A percentile compares a stretch with the other conserved stretches of the same genome.
phyloP scores from a whole-genome alignment of 139 green algal species.

The Pseudopediastrum boryanum region DNA sequence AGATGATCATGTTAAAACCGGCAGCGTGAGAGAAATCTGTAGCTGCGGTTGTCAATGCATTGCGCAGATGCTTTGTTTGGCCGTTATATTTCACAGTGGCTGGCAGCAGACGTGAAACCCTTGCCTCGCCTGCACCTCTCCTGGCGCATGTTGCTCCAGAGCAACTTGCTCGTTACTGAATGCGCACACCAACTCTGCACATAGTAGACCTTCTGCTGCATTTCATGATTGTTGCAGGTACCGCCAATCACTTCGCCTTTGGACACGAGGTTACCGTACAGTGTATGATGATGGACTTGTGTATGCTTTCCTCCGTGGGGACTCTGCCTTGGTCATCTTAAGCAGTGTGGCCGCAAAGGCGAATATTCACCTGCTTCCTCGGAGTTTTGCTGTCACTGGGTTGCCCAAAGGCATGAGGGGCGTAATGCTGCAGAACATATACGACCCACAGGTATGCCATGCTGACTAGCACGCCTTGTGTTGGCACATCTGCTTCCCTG shows the following conservation, averaged over 20 bases:
- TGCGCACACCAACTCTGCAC: no score
- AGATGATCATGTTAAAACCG: no score
- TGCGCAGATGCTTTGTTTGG: no score
- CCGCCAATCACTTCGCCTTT: constrained; percentile 11
- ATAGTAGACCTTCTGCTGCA: not conserved
- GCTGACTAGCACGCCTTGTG: no score
- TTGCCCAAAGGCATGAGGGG: constrained; percentile 12
- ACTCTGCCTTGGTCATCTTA: constrained; percentile 12
- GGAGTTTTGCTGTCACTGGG: not conserved
- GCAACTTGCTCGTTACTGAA: no score
- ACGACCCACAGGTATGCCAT: constrained; percentile 18
- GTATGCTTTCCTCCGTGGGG: constrained; percentile 7
- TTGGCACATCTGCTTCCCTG: no score
- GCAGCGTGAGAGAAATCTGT: no score
- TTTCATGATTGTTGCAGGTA: constrained; percentile 2
- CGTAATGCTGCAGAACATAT: constrained; percentile 29
- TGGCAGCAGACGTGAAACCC: no score
- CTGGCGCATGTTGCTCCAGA: no score
- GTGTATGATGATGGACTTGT: constrained; percentile 14
- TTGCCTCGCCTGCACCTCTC: no score
- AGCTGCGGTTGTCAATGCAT: no score
- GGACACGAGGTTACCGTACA: constrained; percentile 17
- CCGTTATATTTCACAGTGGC: no score
- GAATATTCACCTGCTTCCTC: constrained; percentile 1
- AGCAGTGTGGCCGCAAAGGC: constrained; percentile 20